Evolutionary conservation across 441 rosid genomes (phyloP), one percentile per base, ranked within the genome.

Genomic region (Gossypium gossypioides): DNA sequence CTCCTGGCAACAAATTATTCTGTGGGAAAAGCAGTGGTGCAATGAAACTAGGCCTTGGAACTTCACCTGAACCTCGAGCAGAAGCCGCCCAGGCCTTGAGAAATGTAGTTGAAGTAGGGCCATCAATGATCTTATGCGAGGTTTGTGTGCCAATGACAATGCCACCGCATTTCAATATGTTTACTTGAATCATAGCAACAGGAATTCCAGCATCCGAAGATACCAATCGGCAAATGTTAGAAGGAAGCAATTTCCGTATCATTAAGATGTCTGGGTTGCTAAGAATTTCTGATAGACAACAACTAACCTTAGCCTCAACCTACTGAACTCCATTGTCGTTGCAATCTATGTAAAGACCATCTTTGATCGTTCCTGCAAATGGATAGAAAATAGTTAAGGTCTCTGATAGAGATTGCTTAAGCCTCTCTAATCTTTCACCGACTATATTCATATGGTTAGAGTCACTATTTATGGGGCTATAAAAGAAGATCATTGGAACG

Each of bases 101-200:
- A 80, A 89, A 86, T 15, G 77, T 76, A 24, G 82, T 69, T 3
- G 86, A 22, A 1, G 87, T 85, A 1, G 78, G 80, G 6, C 88
- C 91, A 15, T 89, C 92, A 7, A 87, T 56, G 66, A 87, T 63
- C 70, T 59, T 83, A 75, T 91, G 92, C 16, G 87, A 73, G 29
- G 86, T 77, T 74, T 89, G 83, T 1, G 82, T 7, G 2, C 86
- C 88, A 6, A 89, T 51, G 1, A 83, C 84, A 10, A 87, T 74
- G 1, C 91, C 84, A 0, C 88, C 86, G 1, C 88, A 86, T 2
- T 73, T 3, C n/a, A 89, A 85, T 1, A 81, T 73, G 27, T 80
- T 89, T 0, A 76, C 87, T 55, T 85, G 84, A 71, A 86, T 42
- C 9, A 79, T 85, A 0, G 81, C 56, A 8, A 77, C 70, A 16